Evolutionary conservation across 164 flowering plant species (phyloP).

Genomic region (Tetrastigma voinierianum): DNA sequence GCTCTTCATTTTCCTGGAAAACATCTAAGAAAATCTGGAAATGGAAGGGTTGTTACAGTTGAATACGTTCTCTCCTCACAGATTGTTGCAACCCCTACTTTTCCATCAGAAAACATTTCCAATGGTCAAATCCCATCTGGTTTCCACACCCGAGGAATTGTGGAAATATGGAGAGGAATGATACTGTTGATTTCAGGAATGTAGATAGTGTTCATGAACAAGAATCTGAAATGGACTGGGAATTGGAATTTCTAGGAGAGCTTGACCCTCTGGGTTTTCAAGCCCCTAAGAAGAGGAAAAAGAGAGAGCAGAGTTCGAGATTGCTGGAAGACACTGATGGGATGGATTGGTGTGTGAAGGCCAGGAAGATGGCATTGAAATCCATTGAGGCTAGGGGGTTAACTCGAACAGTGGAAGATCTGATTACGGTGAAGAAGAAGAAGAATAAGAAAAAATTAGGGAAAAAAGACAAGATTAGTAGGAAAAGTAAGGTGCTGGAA

Average conservation of each 20-base stretch:
- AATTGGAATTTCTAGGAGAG: constrained; percentile 67
- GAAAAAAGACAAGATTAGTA: constrained; percentile 23
- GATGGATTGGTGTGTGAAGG: constrained; percentile 94
- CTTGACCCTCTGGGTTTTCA: constrained; percentile 41
- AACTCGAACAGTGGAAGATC: constrained; percentile 44
- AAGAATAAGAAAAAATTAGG: constrained; percentile 40
- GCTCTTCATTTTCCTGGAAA: too few relatives aligned
- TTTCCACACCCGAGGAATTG: not conserved
- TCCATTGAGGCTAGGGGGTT: constrained; percentile 78
- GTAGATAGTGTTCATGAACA: constrained; percentile 9
- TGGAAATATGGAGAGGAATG: constrained; percentile 4
- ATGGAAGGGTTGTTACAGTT: constrained; percentile 13
- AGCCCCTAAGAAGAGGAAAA: constrained; percentile 45
- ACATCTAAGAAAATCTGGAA: not conserved
- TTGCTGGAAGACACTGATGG: constrained; percentile 49
- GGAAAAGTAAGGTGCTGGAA: constrained; percentile 19
- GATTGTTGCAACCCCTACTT: constrained; percentile 6
- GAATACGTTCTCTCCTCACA: not conserved
- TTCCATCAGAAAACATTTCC: constrained; percentile 1
- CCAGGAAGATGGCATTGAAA: constrained; percentile 69
- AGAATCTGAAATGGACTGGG: constrained; percentile 53
- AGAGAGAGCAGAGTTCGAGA: constrained; percentile 28
- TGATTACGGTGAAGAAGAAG: constrained; percentile 43
- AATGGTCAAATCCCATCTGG: not conserved
- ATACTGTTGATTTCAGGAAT: not conserved